Evolutionary conservation across 768 basidiomycete genomes (phyloP).

Genomic region (Trametes gibbosa): DNA sequence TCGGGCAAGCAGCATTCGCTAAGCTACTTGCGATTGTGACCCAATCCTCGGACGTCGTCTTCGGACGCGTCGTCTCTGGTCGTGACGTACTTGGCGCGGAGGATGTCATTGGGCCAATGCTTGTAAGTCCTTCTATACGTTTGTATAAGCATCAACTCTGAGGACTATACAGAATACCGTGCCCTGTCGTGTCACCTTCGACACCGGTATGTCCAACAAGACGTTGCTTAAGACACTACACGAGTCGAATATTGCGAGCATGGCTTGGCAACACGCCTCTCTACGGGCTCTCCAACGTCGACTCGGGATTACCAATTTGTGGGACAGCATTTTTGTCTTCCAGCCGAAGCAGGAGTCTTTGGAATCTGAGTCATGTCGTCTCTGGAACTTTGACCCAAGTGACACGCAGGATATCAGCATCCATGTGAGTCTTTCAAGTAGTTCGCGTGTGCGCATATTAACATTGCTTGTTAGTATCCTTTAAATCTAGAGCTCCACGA

Average conservation of each 20-base stretch:
- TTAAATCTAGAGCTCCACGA: constrained; percentile 43
- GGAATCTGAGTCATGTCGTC: background rate
- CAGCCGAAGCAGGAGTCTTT: constrained; percentile 30
- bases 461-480: constrained; percentile 36
- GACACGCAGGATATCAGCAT: constrained; percentile 20
- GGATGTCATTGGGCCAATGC: constrained; percentile 44
- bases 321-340: constrained; percentile 46
- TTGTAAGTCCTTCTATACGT: constrained; percentile 30
- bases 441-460: background rate
- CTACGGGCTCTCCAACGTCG: constrained; percentile 40
- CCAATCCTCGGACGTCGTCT: constrained; percentile 37
- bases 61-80: constrained; percentile 47
- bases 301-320: constrained; percentile 32
- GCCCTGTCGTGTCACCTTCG: constrained; percentile 41
- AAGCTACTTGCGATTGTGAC: constrained; percentile 27
- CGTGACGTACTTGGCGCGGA: constrained; percentile 40
- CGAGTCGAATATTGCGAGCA: constrained; percentile 35
- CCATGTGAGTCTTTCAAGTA: constrained; percentile 32
- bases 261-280: constrained; percentile 47
- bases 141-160: background rate
- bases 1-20: constrained; percentile 33
- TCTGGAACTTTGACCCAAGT: constrained; percentile 26
- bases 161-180: constrained; percentile 39
- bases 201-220: constrained; percentile 26
- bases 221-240: constrained; percentile 39